Evolutionary conservation across 73 alveolate genomes (phyloP), one percentile per base, ranked within the genome.

Genomic region (Uronychia setigera): DNA sequence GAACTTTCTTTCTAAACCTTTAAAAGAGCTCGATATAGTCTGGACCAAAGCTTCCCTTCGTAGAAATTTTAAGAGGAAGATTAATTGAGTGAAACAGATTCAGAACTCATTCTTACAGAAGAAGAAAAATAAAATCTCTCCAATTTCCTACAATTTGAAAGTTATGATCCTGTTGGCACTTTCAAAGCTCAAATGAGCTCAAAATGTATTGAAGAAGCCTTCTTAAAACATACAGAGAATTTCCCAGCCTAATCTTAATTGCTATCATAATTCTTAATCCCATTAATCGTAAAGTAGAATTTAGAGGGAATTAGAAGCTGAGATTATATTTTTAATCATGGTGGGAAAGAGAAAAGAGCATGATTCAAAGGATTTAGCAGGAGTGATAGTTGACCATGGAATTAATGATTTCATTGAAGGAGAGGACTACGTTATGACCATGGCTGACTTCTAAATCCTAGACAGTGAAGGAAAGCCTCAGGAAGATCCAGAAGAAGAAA

Each of bases 361-460:
- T 34, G 77, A 84, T 19, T 87, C 79, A 58, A 76, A 46, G 59
- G 88, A 82, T 67, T 60, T 67, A 28, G 34, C 94, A 26, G 94
- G 88, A 19, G 83, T 88, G 28, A n/a, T 58, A 29, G 79, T 88
- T 26, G 87, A 75, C 60, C 94, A 88, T 59, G 59, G 83, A 33
- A 75, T 83, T 35, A 29, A 82, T 9, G 94, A 88, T 60, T 58
- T 88, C 59, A 31, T 74, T 11, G 94, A 88, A 88, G 94, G 94
- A 33, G 83, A 88, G 32, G 86, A 81, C 30, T 88, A 88, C 60
- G 83, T 88, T 26, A 33, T 88, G 81, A 78, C 88, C 60, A 28
- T 82, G 76, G 31, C 35, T 59, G 94, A 83, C 58, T 13, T 32
- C 26, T 34, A 80, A 14, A 86, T 88, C 29, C 76, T 88, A 0